Conservation (phyloP, 2,329 filamentous ascomycete genomes). For the Colletotrichum brevisporum region DNA sequence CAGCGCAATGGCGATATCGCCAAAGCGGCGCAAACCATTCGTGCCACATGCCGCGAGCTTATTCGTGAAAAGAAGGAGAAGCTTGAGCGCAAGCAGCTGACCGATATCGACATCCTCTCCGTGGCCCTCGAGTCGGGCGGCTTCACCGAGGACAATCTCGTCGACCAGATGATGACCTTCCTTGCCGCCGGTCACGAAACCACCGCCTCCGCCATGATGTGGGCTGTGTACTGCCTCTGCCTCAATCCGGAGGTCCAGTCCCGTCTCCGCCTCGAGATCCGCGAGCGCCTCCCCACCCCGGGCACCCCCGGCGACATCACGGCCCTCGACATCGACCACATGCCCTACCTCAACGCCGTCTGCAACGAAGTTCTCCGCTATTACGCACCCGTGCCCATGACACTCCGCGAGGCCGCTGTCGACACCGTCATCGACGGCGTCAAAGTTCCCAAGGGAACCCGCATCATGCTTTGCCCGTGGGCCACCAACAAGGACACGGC, state of each 20-base stretch:
- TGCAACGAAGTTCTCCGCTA: constrained; percentile 83
- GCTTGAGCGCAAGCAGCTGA: constrained; percentile 60
- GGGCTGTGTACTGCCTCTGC: constrained; percentile 80
- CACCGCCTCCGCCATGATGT: constrained; percentile 81
- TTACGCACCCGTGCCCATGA: constrained; percentile 79
- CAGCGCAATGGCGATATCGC: constrained; percentile 77
- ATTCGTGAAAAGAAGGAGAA: constrained; percentile 78
- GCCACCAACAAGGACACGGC: constrained; percentile 78
- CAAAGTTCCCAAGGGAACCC: constrained; percentile 78
- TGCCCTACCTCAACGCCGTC: constrained; percentile 86
- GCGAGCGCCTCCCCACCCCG: constrained; percentile 68
- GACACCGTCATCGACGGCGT: constrained; percentile 77
- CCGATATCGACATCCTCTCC: constrained; percentile 81
- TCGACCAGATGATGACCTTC: constrained; percentile 93
- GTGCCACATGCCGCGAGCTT: constrained; percentile 75
- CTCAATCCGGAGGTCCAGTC: constrained; percentile 75
- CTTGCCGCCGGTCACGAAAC: constrained; percentile 87
- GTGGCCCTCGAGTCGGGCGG: constrained; percentile 82
- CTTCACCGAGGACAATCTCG: constrained; percentile 84
- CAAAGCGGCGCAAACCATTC: constrained; percentile 70
- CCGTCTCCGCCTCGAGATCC: constrained; percentile 78
- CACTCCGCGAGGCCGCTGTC: constrained; percentile 73
- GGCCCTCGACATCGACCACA: constrained; percentile 74
- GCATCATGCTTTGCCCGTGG: constrained; percentile 74
- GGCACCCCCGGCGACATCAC: constrained; percentile 58